Evolutionary conservation across 2,329 filamentous ascomycete genomes (phyloP), one percentile per base, ranked within the genome.

Genomic region (Pestalotiopsis sp.): DNA sequence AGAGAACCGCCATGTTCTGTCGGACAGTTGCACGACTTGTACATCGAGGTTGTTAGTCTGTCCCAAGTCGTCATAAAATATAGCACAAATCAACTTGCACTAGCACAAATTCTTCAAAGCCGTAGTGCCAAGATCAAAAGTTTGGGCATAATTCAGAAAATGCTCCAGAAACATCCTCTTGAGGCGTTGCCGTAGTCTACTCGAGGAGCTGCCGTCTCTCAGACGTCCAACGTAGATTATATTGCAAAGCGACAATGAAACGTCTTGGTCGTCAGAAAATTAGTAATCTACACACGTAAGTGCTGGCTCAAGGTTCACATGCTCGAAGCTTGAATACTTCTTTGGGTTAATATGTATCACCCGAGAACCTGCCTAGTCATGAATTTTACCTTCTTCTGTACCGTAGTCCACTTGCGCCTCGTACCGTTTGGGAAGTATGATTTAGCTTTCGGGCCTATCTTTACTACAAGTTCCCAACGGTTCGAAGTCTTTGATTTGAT

Each of bases 111-210:
- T n/a, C 17, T n/a, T 52, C 31, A 36, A 36, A 36, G 31, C 17
- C 56, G 23, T 59, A 7, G 12, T 11, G 23, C 6, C 56, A 12
- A n/a, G 17, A 25, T 25, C 23, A n/a, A 13, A 59, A 25, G 2
- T 13, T 20, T 2, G 7, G 23, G 23, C 12, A 13, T 25, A 23
- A 25, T 25, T 25, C 7, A 59, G 56, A 25, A 66, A 66, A 66
- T 27, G 49, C 9, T 61, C 52, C 23, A 67, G 31, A 25, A 67
- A 61, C 65, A 56, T 31, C 27, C 56, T 23, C n/a, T n/a, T 56
- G 52, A 31, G 13, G 9, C 58, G 41, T 20, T 31, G n/a, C 69
- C 71, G 74, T 73, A 74, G 76, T 72, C 73, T n/a, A 74, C 72
- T 71, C 74, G 76, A 74, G 74, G 73, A 74, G 72, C 31, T 36